Evolutionary conservation across 164 flowering plant genomes (phyloP), one percentile per base, ranked within the genome.

Genomic region (Umbilicus rupestris): DNA sequence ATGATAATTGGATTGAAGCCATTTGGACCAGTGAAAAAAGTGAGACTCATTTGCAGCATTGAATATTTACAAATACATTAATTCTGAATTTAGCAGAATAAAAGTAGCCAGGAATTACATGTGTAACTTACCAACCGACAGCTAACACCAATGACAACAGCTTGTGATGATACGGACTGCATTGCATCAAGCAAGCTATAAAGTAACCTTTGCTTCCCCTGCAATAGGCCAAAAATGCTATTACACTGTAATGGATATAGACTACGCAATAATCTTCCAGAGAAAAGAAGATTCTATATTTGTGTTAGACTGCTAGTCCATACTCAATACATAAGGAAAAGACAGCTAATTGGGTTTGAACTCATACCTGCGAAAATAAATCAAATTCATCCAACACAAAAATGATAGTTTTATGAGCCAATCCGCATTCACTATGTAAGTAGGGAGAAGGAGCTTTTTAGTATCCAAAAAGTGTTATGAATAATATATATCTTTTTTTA

Each of bases 171-270:
- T 66, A 92, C 84, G 71, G 97, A 85, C 68, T 95, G 99, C 96
- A 95, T 82, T 73, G 99, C 97, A 82, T 95, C 99, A 22, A 95
- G 77, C 80, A 95, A 80, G 74, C 92, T 90, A 78, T 95, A 95
- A 39, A 95, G 92, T 65, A 95, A 64, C 11, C 90, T 79, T 66
- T 95, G 99, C 78, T 90, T 95, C 63, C 99, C 99, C 97, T 95
- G 82, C 62, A 78, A 72, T 66, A 44, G 35, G 67, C 41, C 55
- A 57, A 55, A 55, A 8, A 16, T 26, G 19, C 8, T 28, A 55
- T 26, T 55, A 55, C 17, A 55, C 29, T 55, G 58, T 52, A 28
- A 55, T 7, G 17, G 5, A 55, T 30, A 55, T 5, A 9, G 16
- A 55, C 33, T 28, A 14, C 0, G 31, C 31, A 22, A 29, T 26